Evolutionary conservation across 495 filamentous ascomycete species (phyloP).

Genomic region (Neurospora sublineolata): DNA sequence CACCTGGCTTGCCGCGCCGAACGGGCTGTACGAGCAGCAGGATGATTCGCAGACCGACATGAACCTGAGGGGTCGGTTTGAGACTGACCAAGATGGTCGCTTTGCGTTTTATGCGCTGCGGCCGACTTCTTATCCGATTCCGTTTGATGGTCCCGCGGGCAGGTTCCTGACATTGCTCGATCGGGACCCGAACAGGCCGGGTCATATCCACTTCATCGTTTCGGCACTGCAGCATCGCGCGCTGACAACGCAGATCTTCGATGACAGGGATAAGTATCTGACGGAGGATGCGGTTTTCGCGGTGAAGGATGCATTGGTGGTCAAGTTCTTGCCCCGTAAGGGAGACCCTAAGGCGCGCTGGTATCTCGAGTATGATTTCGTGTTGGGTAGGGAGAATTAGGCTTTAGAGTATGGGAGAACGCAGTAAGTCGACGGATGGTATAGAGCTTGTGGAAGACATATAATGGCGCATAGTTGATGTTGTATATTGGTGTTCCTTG

Average conservation of each 20-base stretch:
- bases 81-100: slow-evolving; percentile 49
- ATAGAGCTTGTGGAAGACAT: not conserved
- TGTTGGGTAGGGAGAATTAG: slow-evolving; percentile 16
- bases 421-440: not conserved
- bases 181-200: slow-evolving; percentile 59
- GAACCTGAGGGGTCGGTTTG: slow-evolving; percentile 64
- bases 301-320: slow-evolving; percentile 62
- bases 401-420: not conserved
- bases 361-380: slow-evolving; percentile 47
- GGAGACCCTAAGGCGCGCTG: slow-evolving; percentile 49
- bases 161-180: slow-evolving; percentile 47
- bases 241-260: slow-evolving; percentile 65
- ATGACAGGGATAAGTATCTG: slow-evolving; percentile 50
- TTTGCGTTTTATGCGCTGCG: slow-evolving; percentile 59
- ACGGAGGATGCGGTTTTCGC: slow-evolving; percentile 63
- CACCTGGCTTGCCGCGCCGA: slow-evolving; percentile 66
- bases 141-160: slow-evolving; percentile 50
- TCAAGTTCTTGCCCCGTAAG: slow-evolving; percentile 49
- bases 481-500: not conserved
- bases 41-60: slow-evolving; percentile 58
- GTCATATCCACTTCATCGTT: slow-evolving; percentile 64
- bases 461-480: not conserved
- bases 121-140: slow-evolving; percentile 63
- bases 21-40: slow-evolving; percentile 73
- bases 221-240: slow-evolving; percentile 30